Conservation (phyloP, 306 rosid species). For the Oemleria cerasiformis region DNA sequence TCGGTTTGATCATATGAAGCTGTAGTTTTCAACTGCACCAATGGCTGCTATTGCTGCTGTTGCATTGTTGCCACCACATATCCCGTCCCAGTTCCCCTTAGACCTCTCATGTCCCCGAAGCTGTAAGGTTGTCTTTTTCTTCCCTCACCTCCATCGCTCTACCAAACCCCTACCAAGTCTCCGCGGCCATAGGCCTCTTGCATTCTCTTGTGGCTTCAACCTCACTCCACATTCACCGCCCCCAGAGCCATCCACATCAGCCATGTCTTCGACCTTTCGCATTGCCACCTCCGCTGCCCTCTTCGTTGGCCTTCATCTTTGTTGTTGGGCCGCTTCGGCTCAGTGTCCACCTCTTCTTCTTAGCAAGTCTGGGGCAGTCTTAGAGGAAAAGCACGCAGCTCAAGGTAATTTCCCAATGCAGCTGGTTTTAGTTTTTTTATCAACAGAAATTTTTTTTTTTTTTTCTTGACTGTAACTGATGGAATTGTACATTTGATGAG, state of each 20-base stretch:
- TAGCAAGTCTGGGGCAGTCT: slow-evolving; percentile 23
- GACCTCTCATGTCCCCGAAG: background rate
- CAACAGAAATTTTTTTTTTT: background rate
- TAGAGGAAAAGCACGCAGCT: slow-evolving; percentile 41
- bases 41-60: background rate
- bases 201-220: background rate
- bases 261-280: slow-evolving; percentile 22
- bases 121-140: background rate
- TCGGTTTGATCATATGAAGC: too few relatives aligned
- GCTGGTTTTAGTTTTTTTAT: background rate
- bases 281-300: slow-evolving; percentile 47
- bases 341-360: slow-evolving; percentile 28
- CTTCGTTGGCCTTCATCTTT: slow-evolving; percentile 49
- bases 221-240: slow-evolving; percentile 1
- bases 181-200: background rate
- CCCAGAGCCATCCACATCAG: slow-evolving; percentile 12
- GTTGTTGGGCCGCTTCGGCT: slow-evolving; percentile 39
- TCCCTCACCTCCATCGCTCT: background rate
- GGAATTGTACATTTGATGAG: slow-evolving; percentile 13
- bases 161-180: background rate
- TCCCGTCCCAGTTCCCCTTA: background rate
- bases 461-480: background rate
- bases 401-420: slow-evolving; percentile 38
- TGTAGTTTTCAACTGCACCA: too few relatives aligned
- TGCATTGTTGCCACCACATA: background rate